phyloP scores from a whole-genome alignment of 495 filamentous ascomycete species.

The Schizothecium vesticola region DNA sequence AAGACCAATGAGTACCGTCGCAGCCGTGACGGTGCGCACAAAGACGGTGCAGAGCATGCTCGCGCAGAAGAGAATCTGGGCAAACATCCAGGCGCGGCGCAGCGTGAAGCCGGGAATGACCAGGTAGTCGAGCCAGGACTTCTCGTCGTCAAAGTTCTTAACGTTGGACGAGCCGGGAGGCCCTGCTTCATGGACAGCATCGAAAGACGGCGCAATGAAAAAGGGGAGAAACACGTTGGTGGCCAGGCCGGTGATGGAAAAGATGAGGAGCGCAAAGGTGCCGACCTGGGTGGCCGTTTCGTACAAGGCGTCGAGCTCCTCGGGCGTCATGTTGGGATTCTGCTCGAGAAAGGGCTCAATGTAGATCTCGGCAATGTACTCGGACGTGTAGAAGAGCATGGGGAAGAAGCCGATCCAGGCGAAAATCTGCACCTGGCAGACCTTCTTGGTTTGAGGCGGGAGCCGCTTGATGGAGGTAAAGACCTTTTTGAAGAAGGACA shows the following conservation, averaged over 20 bases:
- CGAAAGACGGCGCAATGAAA: constrained; percentile 71
- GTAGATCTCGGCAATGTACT: constrained; percentile 86
- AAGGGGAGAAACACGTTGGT: constrained; percentile 78
- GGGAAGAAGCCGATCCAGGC: constrained; percentile 96
- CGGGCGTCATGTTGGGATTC: constrained; percentile 68
- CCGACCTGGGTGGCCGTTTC: constrained; percentile 76
- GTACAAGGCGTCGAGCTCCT: constrained; percentile 70
- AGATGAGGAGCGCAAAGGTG: constrained; percentile 81
- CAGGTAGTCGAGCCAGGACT: constrained; percentile 49
- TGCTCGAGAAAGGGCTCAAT: constrained; percentile 70
- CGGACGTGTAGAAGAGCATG: constrained; percentile 88
- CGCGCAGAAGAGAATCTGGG: constrained; percentile 69
- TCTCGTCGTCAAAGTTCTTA: constrained; percentile 30
- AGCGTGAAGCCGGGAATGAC: constrained; percentile 78
- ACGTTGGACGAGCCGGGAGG: constrained; percentile 11
- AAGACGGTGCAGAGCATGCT: constrained; percentile 80
- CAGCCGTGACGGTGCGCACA: constrained; percentile 58
- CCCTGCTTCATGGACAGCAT: constrained; percentile 26
- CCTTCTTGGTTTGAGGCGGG: constrained; percentile 70
- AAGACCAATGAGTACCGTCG: constrained; percentile 67
- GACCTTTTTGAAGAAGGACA: constrained; percentile 72
- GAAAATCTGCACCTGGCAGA: constrained; percentile 83
- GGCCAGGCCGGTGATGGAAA: constrained; percentile 72
- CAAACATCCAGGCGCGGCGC: constrained; percentile 76
- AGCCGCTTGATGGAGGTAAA: constrained; percentile 69